A percentile compares a stretch with the other conserved stretches of the same genome.
Evolutionary conservation across 352 stramenopile species (phyloP).

Genomic region (Phytophthora sp.): DNA sequence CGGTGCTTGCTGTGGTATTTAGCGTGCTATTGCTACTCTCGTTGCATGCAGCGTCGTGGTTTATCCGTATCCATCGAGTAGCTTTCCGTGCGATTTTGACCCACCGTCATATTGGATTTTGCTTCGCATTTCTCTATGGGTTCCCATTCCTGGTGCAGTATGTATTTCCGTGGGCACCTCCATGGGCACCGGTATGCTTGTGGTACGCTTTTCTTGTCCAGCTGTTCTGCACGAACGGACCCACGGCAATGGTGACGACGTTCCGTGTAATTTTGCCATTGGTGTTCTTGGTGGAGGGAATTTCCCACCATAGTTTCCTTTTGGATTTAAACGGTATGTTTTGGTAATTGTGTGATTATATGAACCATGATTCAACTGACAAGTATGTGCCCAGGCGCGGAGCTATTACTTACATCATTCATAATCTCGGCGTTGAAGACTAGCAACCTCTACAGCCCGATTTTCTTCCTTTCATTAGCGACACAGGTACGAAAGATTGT

Average conservation of each 20-base stretch:
- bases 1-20: conserved; percentile 67
- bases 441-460: conserved; percentile 80
- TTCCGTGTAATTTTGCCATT: conserved; percentile 87
- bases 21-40: conserved; percentile 73
- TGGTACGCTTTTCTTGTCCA: conserved; percentile 92
- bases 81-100: conserved; percentile 84
- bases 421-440: conserved; percentile 89
- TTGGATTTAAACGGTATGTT: conserved; percentile 86
- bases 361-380: not conserved
- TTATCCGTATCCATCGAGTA: conserved; percentile 80
- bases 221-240: conserved; percentile 84
- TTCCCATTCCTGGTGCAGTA: conserved; percentile 90
- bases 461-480: conserved; percentile 86
- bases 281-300: conserved; percentile 86
- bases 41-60: conserved; percentile 74
- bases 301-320: conserved; percentile 90
- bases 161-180: conserved; percentile 87
- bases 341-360: not conserved
- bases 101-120: conserved; percentile 88
- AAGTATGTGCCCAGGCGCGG: conserved; percentile 54
- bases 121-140: conserved; percentile 87
- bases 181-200: conserved; percentile 88
- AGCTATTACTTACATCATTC: conserved; percentile 83
- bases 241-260: conserved; percentile 86
- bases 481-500: conserved; percentile 51